phyloP scores from a whole-genome alignment of 179 eudicot species.

The Spergularia azorica region DNA sequence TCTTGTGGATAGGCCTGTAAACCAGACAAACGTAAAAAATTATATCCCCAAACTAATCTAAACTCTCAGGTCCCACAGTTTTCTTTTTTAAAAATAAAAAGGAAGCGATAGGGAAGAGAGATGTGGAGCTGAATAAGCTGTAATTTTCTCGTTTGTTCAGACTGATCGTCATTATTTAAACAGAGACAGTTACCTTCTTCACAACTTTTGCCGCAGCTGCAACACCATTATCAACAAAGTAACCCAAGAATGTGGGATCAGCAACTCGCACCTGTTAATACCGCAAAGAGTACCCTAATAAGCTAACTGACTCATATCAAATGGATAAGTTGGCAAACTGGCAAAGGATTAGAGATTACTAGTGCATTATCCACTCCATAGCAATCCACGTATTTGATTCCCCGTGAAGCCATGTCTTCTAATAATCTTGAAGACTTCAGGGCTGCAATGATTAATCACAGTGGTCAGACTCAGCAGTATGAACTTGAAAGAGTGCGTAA shows the following conservation, averaged over 20 bases:
- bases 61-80: neutral
- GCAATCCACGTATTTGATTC: conserved; percentile 89
- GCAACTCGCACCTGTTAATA: conserved; percentile 85
- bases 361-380: conserved; percentile 98
- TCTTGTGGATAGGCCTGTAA: conserved; percentile 97
- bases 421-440: conserved; percentile 76
- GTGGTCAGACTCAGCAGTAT: conserved; percentile 17
- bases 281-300: conserved; percentile 1
- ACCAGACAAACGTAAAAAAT: conserved; percentile 8
- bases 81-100: neutral
- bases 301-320: conserved; percentile 8
- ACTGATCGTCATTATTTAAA: too few species aligned
- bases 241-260: conserved; percentile 97
- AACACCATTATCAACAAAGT: conserved; percentile 85
- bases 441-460: conserved; percentile 49
- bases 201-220: conserved; percentile 95
- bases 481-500: neutral
- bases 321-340: conserved; percentile 13
- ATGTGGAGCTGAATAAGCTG: too few species aligned
- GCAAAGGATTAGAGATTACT: conserved; percentile 43
- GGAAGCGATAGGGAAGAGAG: neutral
- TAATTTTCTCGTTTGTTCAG: too few species aligned
- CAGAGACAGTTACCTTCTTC: conserved; percentile 29
- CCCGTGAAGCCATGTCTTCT: conserved; percentile 92
- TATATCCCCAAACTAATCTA: neutral